A percentile compares a stretch with the other conserved stretches of the same genome.
These are phyloP conservation scores for Vigna nakashimae DNA, from an alignment of 306 rosid genomes.

Conservation along the genomic window DNA sequence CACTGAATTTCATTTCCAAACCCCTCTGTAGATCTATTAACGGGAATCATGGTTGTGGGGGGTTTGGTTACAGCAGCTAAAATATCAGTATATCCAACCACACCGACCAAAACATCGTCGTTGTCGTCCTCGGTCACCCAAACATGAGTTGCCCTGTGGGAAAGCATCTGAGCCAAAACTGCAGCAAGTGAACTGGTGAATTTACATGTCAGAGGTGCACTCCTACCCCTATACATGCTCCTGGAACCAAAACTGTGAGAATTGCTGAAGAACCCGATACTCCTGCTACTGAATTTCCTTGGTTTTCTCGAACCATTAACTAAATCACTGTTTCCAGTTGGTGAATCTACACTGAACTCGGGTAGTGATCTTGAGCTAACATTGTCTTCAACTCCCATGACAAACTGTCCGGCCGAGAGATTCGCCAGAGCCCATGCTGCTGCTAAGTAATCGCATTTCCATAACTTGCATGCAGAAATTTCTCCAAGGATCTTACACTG, in stretches of 20 bases:
- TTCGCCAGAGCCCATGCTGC: conserved; percentile 97
- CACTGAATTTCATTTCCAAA: conserved; percentile 64
- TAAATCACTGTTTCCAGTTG: conserved; percentile 44
- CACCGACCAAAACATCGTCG: conserved; percentile 84
- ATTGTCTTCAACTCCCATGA: conserved; percentile 97
- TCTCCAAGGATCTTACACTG: conserved; percentile 86
- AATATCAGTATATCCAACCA: conserved; percentile 86
- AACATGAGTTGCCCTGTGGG: conserved; percentile 92
- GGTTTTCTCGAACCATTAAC: conserved; percentile 55
- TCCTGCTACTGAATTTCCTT: conserved; percentile 84
- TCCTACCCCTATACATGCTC: conserved; percentile 96
- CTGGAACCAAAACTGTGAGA: conserved; percentile 67
- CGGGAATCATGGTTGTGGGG: conserved; percentile 52
- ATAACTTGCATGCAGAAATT: conserved; percentile 86
- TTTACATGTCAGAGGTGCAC: conserved; percentile 89
- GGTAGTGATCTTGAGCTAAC: conserved; percentile 56
- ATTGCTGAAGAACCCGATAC: conserved; percentile 72
- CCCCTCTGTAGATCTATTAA: conserved; percentile 59
- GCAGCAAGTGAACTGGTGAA: conserved; percentile 93
- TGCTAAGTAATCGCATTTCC: conserved; percentile 89
- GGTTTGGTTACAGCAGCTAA: conserved; percentile 85
- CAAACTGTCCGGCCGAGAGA: conserved; percentile 92
- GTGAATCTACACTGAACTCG: conserved; percentile 47
- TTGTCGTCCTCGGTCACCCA: conserved; percentile 86
- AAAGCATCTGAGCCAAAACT: conserved; percentile 99